Evolutionary conservation across 805 yeast species (phyloP), one percentile per base, ranked within the genome.

Genomic region (Sporopachydermia lactativora): DNA sequence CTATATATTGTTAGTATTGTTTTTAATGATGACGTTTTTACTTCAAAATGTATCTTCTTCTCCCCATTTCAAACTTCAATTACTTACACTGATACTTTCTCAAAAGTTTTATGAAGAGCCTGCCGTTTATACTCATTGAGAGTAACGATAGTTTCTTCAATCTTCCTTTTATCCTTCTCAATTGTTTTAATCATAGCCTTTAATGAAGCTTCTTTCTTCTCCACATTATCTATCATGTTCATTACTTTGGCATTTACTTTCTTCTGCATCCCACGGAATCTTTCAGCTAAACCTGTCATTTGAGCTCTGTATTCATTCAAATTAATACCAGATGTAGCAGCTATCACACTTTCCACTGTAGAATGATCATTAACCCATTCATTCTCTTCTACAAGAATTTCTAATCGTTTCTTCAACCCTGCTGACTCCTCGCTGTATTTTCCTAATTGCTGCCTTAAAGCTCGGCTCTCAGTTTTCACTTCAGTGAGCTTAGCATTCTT

Each of bases 211-310:
- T 86, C 96, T 54, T 85, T 84, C 66, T 81, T 85, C 55, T 86
- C 95, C 18, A 84, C 94, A 48, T 77, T 84, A 52, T 86, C 96
- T 46, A 85, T 83, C 81, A 81, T 82, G 51, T 77, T 77, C 94
- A 82, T 82, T 46, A 85, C 84, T 52, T 86, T 81, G 2, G 80
- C 69, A 50, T 86, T 85, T 14, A 88, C 94, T 47, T 78, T 83
- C 42, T 85, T 70, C 59, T 73, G 80, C 81, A 89, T 75, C 3
- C 72, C 73, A 41, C 73, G 69, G 51, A 76, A 74, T 45, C 75
- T 68, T 19, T 71, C 80, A 15, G 68, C 62, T 47, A 84, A 67
- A 38, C 70, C 67, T 8, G 60, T 59, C 35, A 77, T 70, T 46
- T 78, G 71, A 16, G 68, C 71, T 46, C 75, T 72, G 48, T 78